A percentile compares a stretch with the other conserved stretches of the same genome.
These are phyloP conservation scores for Lachancea meyersii DNA, from an alignment of 805 yeast species.

Conservation along the genomic window DNA sequence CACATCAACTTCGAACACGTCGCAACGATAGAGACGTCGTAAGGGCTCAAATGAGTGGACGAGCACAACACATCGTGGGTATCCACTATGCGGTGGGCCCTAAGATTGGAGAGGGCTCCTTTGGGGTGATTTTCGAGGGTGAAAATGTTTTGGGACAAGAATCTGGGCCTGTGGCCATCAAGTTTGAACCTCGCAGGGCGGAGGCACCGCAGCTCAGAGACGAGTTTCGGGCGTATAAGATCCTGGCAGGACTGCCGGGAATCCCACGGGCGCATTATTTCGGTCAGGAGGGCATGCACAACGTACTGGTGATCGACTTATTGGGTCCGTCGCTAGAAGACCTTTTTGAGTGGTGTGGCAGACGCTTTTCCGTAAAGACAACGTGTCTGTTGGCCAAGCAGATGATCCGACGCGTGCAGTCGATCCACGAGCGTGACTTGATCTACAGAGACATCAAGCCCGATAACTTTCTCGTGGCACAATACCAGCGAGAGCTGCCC, in stretches of 20 bases:
- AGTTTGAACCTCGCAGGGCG: constrained; percentile 72
- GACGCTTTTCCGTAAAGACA: constrained; percentile 64
- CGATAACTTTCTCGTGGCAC: constrained; percentile 62
- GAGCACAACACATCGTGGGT: constrained; percentile 38
- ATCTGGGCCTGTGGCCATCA: constrained; percentile 55
- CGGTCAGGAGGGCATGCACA: constrained; percentile 81
- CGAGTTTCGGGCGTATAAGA: constrained; percentile 73
- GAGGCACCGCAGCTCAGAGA: constrained; percentile 82
- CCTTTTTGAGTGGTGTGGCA: constrained; percentile 82
- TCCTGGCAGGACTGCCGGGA: constrained; percentile 60
- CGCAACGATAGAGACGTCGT: not conserved
- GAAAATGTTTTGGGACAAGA: constrained; percentile 51
- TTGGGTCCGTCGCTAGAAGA: constrained; percentile 79
- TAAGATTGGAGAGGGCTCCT: constrained; percentile 83
- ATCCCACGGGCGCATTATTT: constrained; percentile 80
- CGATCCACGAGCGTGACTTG: constrained; percentile 68
- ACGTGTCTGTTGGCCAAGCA: constrained; percentile 71
- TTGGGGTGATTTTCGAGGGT: constrained; percentile 81
- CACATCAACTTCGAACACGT: too few relatives aligned
- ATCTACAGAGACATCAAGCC: constrained; percentile 81
- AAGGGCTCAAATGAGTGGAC: constrained; percentile 3
- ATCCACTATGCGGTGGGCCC: constrained; percentile 72
- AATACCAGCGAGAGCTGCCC: constrained; percentile 24
- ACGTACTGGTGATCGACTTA: constrained; percentile 67
- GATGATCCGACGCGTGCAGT: constrained; percentile 67